Evolutionary conservation across 129 eudicot genomes (phyloP), one percentile per base, ranked within the genome.

Genomic region (Flaveria robusta): DNA sequence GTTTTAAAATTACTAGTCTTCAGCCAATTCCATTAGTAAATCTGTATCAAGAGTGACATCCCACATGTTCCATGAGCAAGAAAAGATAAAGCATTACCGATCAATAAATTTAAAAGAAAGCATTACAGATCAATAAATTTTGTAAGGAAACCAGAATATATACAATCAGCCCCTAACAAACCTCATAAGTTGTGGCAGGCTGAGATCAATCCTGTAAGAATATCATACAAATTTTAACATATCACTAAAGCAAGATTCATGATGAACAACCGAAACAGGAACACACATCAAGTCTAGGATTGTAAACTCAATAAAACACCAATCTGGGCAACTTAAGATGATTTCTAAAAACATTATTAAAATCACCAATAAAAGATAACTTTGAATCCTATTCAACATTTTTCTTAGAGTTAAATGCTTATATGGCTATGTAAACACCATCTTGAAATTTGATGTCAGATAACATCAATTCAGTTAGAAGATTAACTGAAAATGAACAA

Each of bases 1-100:
- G 96, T 92, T 56, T 88, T 96, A 80, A 84, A 92, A 7, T 90
- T 83, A 72, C 1, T 92, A 86, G n/a, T 93, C 98, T 37, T 85
- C 87, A 0, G 98, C 92, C 1, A 93, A 87, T 81, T 93, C 96
- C 75, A 41, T 86, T 52, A 93, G 77, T 76, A 90, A 76, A 18
- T 93, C 98, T 0, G 90, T 83, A 72, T 83, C 96, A 0, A 96
- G 98, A 0, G 96, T 93, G 73, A 93, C 82, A 73, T 93, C 96
- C 98, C 98, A 93, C 98, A 92, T 90, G 70, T 86, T 91, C 96
- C 90, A 63, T 10, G 45, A 60, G 79, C 47, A 79, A 37, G 50
- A 29, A n/a, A 5, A 42, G 63, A 20, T 24, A 27, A 60, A 24
- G 9, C 59, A 79, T 37, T 27, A 20, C 39, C 43, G 20, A 9